Evolutionary conservation across 2,329 filamentous ascomycete genomes (phyloP).

Genomic region (Hortaea werneckii): DNA sequence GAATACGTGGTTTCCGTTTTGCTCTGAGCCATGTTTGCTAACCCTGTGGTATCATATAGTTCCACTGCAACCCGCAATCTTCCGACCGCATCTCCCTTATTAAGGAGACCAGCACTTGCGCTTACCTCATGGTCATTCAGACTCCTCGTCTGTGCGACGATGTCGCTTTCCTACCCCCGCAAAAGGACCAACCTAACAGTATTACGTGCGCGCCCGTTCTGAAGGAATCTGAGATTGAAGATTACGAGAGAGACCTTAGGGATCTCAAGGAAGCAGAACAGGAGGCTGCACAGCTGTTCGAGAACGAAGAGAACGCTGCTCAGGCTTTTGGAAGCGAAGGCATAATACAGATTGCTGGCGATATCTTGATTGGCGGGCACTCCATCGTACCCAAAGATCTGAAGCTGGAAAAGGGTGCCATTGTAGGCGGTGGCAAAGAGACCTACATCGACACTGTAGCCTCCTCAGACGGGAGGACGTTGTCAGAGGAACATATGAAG

Average conservation of each 20-base stretch:
- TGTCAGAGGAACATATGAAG: slow-evolving; percentile 37
- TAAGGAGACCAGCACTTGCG: slow-evolving; percentile 83
- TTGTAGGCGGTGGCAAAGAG: slow-evolving; percentile 43
- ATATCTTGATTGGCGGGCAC: slow-evolving; percentile 49
- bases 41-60: slow-evolving; percentile 29
- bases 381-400: slow-evolving; percentile 45
- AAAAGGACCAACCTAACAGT: slow-evolving; percentile 63
- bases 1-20: no score
- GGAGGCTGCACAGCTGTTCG: slow-evolving; percentile 10
- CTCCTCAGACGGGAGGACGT: slow-evolving; percentile 44
- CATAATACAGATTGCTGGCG: slow-evolving; percentile 37
- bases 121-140: slow-evolving; percentile 87
- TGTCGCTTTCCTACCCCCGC: slow-evolving; percentile 72
- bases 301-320: slow-evolving; percentile 18
- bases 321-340: not conserved
- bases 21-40: no score
- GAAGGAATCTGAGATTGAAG: slow-evolving; percentile 39
- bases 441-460: slow-evolving; percentile 44
- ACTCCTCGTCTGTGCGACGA: slow-evolving; percentile 83
- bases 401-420: slow-evolving; percentile 44
- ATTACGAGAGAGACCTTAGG: slow-evolving; percentile 21
- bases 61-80: slow-evolving; percentile 67
- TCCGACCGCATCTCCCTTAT: slow-evolving; percentile 78
- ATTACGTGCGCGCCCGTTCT: slow-evolving; percentile 70
- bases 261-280: slow-evolving; percentile 10